Percentiles rank a stretch among this genome's conserved stretches.
Evolutionary conservation across 306 rosid genomes (phyloP).

Genomic region (Castanea sativa): DNA sequence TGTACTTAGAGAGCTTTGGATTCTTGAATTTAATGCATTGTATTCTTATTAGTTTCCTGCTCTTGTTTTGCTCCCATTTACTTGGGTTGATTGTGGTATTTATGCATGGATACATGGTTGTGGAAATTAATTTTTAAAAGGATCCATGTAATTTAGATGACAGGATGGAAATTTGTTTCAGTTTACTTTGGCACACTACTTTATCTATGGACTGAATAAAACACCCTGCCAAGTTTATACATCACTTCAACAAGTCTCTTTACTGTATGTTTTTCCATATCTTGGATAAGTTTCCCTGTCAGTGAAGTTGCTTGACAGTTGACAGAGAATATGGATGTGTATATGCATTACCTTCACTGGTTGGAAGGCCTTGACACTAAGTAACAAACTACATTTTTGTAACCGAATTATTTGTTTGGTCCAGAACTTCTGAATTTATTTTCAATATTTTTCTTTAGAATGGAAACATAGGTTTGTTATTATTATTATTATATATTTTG

Average conservation of each 20-base stretch:
- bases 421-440: background rate
- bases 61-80: background rate
- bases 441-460: background rate
- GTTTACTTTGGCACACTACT: background rate
- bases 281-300: background rate
- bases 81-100: background rate
- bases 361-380: background rate
- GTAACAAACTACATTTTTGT: background rate
- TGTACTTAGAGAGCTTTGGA: conserved; percentile 9
- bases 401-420: background rate
- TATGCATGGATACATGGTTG: background rate
- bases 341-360: background rate
- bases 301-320: background rate
- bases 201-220: background rate
- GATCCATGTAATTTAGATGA: background rate
- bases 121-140: background rate
- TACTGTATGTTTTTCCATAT: background rate
- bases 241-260: background rate
- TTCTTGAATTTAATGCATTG: background rate
- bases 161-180: no score
- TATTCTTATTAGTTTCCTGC: background rate
- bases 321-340: background rate
- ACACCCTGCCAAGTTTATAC: background rate
- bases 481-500: background rate
- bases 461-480: background rate